Evolutionary conservation across 768 basidiomycete genomes (phyloP).

Genomic region (Boletellus emodensis): DNA sequence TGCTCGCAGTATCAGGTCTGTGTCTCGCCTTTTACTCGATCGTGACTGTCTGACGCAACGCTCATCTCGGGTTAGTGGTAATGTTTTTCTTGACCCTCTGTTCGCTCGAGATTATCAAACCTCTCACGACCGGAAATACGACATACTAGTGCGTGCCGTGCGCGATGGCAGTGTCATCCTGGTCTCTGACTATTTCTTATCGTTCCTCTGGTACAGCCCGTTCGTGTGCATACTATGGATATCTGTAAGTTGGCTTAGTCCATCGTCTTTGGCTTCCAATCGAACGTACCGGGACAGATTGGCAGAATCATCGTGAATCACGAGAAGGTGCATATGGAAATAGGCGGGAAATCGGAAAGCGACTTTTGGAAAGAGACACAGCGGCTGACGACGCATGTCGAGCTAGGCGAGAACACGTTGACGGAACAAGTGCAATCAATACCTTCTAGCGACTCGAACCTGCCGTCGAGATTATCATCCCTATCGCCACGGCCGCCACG

Average conservation of each 20-base stretch:
- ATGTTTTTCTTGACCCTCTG: constrained; percentile 17
- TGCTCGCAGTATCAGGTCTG: constrained; percentile 1
- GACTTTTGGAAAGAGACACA: constrained; percentile 1
- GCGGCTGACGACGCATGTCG: constrained; percentile 19
- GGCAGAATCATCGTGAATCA: constrained; percentile 18
- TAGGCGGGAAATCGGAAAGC: background rate
- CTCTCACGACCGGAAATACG: constrained; percentile 12
- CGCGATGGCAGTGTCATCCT: background rate
- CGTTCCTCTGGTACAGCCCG: constrained; percentile 9
- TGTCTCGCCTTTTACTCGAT: too few species aligned
- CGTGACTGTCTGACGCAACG: background rate
- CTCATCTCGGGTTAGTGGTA: constrained; percentile 1
- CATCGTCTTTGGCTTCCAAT: background rate
- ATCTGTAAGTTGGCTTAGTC: constrained; percentile 10
- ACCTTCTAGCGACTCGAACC: too few species aligned
- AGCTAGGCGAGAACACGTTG: constrained; percentile 6
- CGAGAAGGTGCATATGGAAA: background rate
- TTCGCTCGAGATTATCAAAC: constrained; percentile 3
- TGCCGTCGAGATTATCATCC: too few species aligned
- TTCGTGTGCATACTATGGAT: constrained; percentile 16
- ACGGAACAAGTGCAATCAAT: too few species aligned
- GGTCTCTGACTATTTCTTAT: background rate
- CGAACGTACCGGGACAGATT: background rate
- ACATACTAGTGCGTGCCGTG: constrained; percentile 15
- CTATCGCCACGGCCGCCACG: too few species aligned